These are phyloP conservation scores for Fonsecaea erecta DNA, from an alignment of 2,329 filamentous ascomycete species.

Conservation along the genomic window DNA sequence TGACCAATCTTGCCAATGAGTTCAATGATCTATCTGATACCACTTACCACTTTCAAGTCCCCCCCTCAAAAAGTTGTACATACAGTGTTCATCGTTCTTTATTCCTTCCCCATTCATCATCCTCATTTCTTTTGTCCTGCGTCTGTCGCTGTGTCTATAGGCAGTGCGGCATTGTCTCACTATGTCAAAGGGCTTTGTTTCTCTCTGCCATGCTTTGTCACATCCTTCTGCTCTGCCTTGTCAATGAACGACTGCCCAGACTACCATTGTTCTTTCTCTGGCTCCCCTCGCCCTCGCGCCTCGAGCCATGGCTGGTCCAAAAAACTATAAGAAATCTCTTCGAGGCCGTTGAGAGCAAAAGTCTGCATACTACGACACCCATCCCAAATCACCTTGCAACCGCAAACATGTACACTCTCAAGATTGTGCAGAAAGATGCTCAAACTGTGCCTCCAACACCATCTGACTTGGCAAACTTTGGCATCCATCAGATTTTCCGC, in stretches of 20 bases:
- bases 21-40: too few relatives aligned
- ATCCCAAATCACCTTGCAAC: not conserved
- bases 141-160: not conserved
- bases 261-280: not conserved
- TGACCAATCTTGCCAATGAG: too few relatives aligned
- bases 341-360: not conserved
- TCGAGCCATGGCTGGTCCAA: not conserved
- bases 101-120: not conserved
- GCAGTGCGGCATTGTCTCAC: not conserved
- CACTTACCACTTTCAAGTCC: too few relatives aligned
- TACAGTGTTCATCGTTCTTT: too few relatives aligned
- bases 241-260: not conserved
- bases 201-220: not conserved
- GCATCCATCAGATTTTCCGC: constrained; percentile 16
- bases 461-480: not conserved
- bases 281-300: not conserved
- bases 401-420: not conserved
- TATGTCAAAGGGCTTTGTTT: not conserved
- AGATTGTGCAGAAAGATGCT: not conserved
- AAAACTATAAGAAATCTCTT: not conserved
- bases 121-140: not conserved
- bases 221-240: not conserved
- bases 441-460: not conserved
- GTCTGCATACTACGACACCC: not conserved
- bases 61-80: too few relatives aligned